Conservation (phyloP, 2,329 filamentous ascomycete genomes). For the Ascochyta koolunga region DNA sequence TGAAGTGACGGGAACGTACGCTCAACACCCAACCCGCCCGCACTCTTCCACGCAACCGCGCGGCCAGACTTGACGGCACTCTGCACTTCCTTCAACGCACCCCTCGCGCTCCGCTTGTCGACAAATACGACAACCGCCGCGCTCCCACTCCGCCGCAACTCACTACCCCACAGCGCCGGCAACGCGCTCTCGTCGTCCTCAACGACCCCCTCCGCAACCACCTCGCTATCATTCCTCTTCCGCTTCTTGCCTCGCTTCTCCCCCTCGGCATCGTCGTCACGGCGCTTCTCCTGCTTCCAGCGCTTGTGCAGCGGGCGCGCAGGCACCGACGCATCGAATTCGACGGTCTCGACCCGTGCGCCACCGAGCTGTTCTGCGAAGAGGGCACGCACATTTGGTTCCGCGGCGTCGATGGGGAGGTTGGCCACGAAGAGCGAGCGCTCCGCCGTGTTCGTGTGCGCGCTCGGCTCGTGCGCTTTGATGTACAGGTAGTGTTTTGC, state of each 20-base stretch:
- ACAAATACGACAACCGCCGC: slow-evolving; percentile 84
- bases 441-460: slow-evolving; percentile 64
- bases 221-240: slow-evolving; percentile 55
- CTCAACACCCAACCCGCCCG: slow-evolving; percentile 55
- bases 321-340: slow-evolving; percentile 64
- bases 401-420: slow-evolving; percentile 81
- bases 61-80: slow-evolving; percentile 62
- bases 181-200: slow-evolving; percentile 67
- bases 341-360: slow-evolving; percentile 76
- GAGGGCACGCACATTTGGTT: slow-evolving; percentile 74
- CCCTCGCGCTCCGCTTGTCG: slow-evolving; percentile 77
- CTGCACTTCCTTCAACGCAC: slow-evolving; percentile 77
- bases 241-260: slow-evolving; percentile 58
- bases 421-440: slow-evolving; percentile 92
- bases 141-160: slow-evolving; percentile 73
- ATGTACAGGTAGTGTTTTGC: slow-evolving; percentile 86
- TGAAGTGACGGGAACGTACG: slow-evolving; percentile 48
- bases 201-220: slow-evolving; percentile 47
- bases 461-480: slow-evolving; percentile 79
- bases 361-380: slow-evolving; percentile 77
- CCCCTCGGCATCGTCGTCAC: slow-evolving; percentile 45
- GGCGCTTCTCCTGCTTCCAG: slow-evolving; percentile 41
- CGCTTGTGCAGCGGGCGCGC: slow-evolving; percentile 56
- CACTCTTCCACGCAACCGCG: slow-evolving; percentile 71
- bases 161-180: slow-evolving; percentile 75